Base-by-base conservation (phyloP, 164 flowering plant species). In the Dillenia turbinata region DNA sequence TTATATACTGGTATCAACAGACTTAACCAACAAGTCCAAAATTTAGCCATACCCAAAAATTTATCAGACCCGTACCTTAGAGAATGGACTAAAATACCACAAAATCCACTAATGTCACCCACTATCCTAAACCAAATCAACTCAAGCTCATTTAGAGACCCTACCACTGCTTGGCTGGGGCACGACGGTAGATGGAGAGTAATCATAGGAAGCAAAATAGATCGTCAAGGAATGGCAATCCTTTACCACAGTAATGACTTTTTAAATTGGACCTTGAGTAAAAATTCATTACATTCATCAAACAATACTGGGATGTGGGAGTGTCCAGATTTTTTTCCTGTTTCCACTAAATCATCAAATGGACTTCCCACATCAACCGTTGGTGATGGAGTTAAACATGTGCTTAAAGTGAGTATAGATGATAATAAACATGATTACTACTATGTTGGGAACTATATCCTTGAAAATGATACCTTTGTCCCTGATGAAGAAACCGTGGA, bases 241-340 rank as follows among this genome's bases (percentile, higher is more conserved):
- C 49, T 87, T 9, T 89, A 81, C 63, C 68, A 65, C 22, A 87
- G 88, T 56, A 75, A 69, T 16, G 91, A 87, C 60, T 87, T 85
- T 57, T 17, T 75, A 10, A 43, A 67, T 5, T 89, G 90, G 92
- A 66, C 12, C 0, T 49, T 68, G 52, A 59, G 81, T 1, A 10
- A 73, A 43, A 63, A 78, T 17, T 85, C 86, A 1, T 61, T 87
- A 0, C 79, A 84, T 62, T 80, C 83, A 0, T 66, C 62, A 0
- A 24, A 57, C 0, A 53, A 22, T 8, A 80, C 78, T 1, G 90
- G 90, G 52, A 86, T 84, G 88, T 86, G 95, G 95, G 95, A 88
- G 59, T 88, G 92, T 62, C 88, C 90, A 0, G 92, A 88, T 67
- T 84, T 88, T 61, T 86, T 57, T 65, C 95, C 95, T 0, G 92